Evolutionary conservation across 2,329 filamentous ascomycete species (phyloP).

Genomic region (Claviceps sp.): DNA sequence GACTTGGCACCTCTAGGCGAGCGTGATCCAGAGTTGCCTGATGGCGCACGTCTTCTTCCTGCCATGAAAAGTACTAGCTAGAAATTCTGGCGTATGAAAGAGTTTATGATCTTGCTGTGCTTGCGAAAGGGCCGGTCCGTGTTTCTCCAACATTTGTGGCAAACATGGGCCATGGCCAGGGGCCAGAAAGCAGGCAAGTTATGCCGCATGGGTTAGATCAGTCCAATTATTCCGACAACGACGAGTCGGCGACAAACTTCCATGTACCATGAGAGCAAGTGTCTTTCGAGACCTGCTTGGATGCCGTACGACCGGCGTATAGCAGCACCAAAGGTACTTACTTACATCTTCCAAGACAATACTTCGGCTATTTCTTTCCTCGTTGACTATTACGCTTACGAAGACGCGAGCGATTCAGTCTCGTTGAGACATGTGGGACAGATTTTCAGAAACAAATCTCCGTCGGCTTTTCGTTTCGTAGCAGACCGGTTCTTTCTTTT

Average conservation of each 20-base stretch:
- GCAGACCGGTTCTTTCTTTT: background rate
- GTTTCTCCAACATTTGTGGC: slow-evolving; percentile 5
- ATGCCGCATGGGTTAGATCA: slow-evolving; percentile 5
- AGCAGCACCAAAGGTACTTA: slow-evolving; percentile 4
- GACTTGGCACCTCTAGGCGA: background rate
- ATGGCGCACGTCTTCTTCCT: background rate
- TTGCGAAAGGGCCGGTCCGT: slow-evolving; percentile 7
- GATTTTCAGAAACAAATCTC: background rate
- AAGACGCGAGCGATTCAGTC: background rate
- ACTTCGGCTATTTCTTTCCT: slow-evolving; percentile 4
- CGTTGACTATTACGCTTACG: background rate
- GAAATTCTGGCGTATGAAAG: slow-evolving; percentile 3
- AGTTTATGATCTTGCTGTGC: slow-evolving; percentile 3
- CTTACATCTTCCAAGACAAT: background rate
- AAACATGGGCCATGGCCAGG: slow-evolving; percentile 5
- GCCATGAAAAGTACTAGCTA: background rate
- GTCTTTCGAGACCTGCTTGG: slow-evolving; percentile 3
- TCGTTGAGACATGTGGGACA: background rate
- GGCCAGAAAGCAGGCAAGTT: slow-evolving; percentile 1
- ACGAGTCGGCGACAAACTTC: slow-evolving; percentile 3
- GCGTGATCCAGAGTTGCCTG: background rate
- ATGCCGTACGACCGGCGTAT: slow-evolving; percentile 7
- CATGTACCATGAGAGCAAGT: slow-evolving; percentile 2
- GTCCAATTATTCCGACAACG: background rate
- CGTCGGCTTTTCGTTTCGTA: background rate